Evolutionary conservation across 2,329 filamentous ascomycete species (phyloP).

Genomic region (Neoarthrinium moseri): DNA sequence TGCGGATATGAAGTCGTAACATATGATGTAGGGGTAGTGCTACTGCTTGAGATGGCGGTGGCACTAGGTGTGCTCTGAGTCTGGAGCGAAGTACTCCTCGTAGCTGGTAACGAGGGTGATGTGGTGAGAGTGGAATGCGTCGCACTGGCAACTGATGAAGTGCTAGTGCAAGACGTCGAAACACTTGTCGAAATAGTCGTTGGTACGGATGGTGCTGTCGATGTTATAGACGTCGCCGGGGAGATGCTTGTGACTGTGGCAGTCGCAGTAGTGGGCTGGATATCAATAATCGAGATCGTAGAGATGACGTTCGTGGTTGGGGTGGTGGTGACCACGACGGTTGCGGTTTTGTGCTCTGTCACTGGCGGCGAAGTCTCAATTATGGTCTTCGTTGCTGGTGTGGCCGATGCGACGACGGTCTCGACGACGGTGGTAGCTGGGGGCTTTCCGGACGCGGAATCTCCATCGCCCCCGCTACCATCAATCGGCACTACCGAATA

Average conservation of each 20-base stretch:
- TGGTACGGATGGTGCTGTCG: background rate
- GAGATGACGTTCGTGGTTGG: conserved; percentile 18
- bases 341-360: conserved; percentile 20
- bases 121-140: too few relatives aligned
- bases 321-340: conserved; percentile 22
- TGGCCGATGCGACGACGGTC: conserved; percentile 30
- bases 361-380: conserved; percentile 22
- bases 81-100: too few relatives aligned
- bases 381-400: conserved; percentile 24
- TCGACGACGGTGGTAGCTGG: conserved; percentile 33
- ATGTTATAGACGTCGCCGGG: background rate
- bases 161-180: too few relatives aligned
- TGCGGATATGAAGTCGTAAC: background rate
- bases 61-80: too few relatives aligned
- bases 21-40: background rate
- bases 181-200: background rate
- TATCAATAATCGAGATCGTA: conserved; percentile 28
- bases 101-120: background rate
- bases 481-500: conserved; percentile 38
- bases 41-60: background rate
- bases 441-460: too few relatives aligned
- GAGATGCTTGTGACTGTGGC: conserved; percentile 4
- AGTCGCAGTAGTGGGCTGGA: conserved; percentile 12
- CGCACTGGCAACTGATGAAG: too few relatives aligned
- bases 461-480: conserved; percentile 20